A percentile compares a stretch with the other conserved stretches of the same genome.
These are phyloP conservation scores for Boletus tomentosulus DNA, from an alignment of 768 basidiomycete species.

Conservation along the genomic window DNA sequence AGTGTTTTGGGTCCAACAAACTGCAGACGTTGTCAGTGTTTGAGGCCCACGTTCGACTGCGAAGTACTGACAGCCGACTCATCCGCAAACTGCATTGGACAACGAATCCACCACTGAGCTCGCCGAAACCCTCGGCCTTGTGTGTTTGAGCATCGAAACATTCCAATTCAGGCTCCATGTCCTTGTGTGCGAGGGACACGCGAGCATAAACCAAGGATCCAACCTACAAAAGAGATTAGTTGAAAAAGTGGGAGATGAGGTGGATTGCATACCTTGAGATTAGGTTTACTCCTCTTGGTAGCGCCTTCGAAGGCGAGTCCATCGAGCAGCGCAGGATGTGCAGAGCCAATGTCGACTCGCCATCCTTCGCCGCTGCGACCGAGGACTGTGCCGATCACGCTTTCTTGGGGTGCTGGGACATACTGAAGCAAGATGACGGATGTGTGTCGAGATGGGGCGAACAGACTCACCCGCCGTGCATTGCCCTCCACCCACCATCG, in stretches of 20 bases:
- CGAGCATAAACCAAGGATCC: slow-evolving; percentile 89
- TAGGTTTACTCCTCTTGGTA: slow-evolving; percentile 90
- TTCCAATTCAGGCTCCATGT: slow-evolving; percentile 97
- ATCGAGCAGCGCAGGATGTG: slow-evolving; percentile 82
- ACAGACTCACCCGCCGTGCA: slow-evolving; percentile 65
- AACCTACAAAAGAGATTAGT: slow-evolving; percentile 48
- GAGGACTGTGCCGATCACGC: slow-evolving; percentile 78
- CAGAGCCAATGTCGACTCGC: slow-evolving; percentile 90
- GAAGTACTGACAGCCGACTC: slow-evolving; percentile 69
- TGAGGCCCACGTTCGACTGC: background rate
- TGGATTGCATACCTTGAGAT: slow-evolving; percentile 65
- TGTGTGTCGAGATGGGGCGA: background rate
- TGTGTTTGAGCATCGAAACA: slow-evolving; percentile 93
- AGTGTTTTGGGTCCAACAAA: slow-evolving; percentile 75
- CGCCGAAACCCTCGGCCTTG: slow-evolving; percentile 91
- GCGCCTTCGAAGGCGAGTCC: slow-evolving; percentile 94
- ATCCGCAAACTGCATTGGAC: slow-evolving; percentile 77
- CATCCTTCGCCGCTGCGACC: slow-evolving; percentile 85
- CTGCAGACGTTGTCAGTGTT: slow-evolving; percentile 36
- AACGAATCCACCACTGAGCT: slow-evolving; percentile 86
- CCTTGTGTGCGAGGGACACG: slow-evolving; percentile 89
- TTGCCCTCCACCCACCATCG: slow-evolving; percentile 90
- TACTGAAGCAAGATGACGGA: slow-evolving; percentile 51
- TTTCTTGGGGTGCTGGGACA: slow-evolving; percentile 84
- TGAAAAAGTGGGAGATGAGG: background rate